Conservation (phyloP, 768 basidiomycete species). For the Crassisporium funariophilum region DNA sequence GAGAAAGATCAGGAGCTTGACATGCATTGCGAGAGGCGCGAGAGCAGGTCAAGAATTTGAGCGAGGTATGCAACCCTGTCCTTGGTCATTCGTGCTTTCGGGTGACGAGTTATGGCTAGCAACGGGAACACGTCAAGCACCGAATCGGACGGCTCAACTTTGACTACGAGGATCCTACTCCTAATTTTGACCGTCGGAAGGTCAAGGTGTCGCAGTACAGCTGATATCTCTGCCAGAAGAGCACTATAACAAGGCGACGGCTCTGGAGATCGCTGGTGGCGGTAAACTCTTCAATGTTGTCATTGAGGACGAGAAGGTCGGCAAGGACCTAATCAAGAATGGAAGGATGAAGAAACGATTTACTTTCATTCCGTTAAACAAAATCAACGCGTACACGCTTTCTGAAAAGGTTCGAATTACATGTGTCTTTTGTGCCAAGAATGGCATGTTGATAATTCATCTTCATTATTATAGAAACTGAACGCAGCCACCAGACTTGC, state of each 20-base stretch:
- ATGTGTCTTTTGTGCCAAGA: not conserved
- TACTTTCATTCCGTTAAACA: conserved; percentile 92
- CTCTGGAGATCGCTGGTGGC: conserved; percentile 91
- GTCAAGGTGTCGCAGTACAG: conserved; percentile 91
- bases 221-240: conserved; percentile 73
- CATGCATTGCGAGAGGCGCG: conserved; percentile 51
- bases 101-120: conserved; percentile 40
- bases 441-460: not conserved
- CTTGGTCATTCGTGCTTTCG: no score
- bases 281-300: conserved; percentile 91
- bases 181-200: conserved; percentile 78
- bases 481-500: conserved; percentile 70
- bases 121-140: conserved; percentile 64
- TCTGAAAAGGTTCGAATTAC: conserved; percentile 40
- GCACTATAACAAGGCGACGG: conserved; percentile 81
- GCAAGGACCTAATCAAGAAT: conserved; percentile 80
- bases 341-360: conserved; percentile 80
- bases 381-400: conserved; percentile 69
- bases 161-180: conserved; percentile 74
- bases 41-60: conserved; percentile 52
- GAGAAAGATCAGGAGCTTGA: conserved; percentile 69
- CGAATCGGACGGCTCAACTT: conserved; percentile 77
- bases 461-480: conserved; percentile 60
- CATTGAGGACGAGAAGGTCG: conserved; percentile 87
- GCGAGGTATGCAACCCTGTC: conserved; percentile 56